Conservation (phyloP, 352 stramenopile genomes). For the Proteromonas lacertae region DNA sequence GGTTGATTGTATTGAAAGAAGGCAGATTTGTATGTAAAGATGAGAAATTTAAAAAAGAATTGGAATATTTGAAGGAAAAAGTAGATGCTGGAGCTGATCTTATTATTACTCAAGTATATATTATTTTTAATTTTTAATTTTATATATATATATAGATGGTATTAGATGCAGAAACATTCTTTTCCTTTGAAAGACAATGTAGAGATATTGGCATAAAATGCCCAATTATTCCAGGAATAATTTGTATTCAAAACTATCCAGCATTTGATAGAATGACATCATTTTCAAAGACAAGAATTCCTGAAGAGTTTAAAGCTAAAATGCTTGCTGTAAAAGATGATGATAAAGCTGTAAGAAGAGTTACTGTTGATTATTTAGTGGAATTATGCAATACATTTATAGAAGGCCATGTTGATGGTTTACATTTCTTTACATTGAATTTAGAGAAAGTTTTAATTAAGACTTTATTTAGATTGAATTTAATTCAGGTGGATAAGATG, state of each 20-base stretch:
- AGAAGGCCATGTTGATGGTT: conserved; percentile 30
- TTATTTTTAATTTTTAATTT: neutral
- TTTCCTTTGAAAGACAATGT: conserved; percentile 60
- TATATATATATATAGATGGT: conserved; percentile 80
- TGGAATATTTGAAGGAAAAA: conserved; percentile 85
- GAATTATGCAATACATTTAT: conserved; percentile 67
- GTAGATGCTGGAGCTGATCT: conserved; percentile 80
- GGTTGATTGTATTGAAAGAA: conserved; percentile 1
- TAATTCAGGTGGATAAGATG: neutral
- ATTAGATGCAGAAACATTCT: conserved; percentile 76
- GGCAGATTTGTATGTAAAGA: conserved; percentile 30
- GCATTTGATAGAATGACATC: conserved; percentile 90
- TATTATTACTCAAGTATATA: conserved; percentile 20
- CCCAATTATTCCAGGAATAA: conserved; percentile 86
- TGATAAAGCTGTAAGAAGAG: conserved; percentile 63
- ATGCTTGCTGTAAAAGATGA: conserved; percentile 55
- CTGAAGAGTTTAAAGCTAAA: conserved; percentile 12
- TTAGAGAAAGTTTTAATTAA: conserved; percentile 24
- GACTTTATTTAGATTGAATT: neutral
- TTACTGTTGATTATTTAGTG: conserved; percentile 63
- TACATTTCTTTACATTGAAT: conserved; percentile 66
- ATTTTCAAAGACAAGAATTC: conserved; percentile 86
- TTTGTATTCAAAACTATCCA: conserved; percentile 87
- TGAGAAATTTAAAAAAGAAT: conserved; percentile 50
- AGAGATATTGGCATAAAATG: conserved; percentile 47